Percentiles rank a stretch among this genome's conserved stretches.
Evolutionary conservation across 2,329 filamentous ascomycete genomes (phyloP).

Genomic region (Gyromitra esculenta): DNA sequence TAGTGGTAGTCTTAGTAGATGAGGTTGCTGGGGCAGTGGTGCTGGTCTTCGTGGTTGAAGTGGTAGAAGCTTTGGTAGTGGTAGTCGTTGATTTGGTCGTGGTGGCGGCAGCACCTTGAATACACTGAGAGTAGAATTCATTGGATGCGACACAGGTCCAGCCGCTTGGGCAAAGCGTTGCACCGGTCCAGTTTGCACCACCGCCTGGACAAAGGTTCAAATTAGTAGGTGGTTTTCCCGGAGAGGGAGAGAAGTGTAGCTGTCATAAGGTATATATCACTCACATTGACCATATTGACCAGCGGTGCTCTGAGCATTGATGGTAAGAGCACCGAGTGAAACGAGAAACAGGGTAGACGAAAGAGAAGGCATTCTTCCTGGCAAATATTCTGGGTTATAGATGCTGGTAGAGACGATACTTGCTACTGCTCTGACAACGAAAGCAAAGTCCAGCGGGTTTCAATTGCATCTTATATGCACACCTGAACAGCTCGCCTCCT

Average conservation of each 20-base stretch:
- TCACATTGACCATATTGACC: slow-evolving; percentile 18
- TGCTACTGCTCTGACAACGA: background rate
- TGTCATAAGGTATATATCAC: background rate
- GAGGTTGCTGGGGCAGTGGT: slow-evolving; percentile 53
- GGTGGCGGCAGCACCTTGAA: slow-evolving; percentile 54
- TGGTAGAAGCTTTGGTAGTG: slow-evolving; percentile 51
- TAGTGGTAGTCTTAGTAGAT: slow-evolving; percentile 47
- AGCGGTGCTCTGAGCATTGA: slow-evolving; percentile 27
- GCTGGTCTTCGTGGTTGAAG: slow-evolving; percentile 56
- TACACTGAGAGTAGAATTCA: slow-evolving; percentile 49
- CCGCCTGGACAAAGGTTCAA: background rate
- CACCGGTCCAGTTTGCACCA: slow-evolving; percentile 20
- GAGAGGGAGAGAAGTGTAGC: background rate
- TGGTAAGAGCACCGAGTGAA: slow-evolving; percentile 11
- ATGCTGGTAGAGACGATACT: background rate
- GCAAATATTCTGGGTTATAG: background rate
- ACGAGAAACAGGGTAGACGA: slow-evolving; percentile 2
- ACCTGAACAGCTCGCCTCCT: background rate
- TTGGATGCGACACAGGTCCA: slow-evolving; percentile 43
- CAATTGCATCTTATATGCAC: slow-evolving; percentile 9
- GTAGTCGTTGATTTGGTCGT: slow-evolving; percentile 54
- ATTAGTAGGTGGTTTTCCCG: background rate
- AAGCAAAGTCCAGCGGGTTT: background rate
- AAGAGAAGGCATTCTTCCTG: slow-evolving; percentile 16
- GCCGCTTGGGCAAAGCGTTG: slow-evolving; percentile 39